Evolutionary conservation across 768 basidiomycete genomes (phyloP).

Genomic region (Panus rudis): DNA sequence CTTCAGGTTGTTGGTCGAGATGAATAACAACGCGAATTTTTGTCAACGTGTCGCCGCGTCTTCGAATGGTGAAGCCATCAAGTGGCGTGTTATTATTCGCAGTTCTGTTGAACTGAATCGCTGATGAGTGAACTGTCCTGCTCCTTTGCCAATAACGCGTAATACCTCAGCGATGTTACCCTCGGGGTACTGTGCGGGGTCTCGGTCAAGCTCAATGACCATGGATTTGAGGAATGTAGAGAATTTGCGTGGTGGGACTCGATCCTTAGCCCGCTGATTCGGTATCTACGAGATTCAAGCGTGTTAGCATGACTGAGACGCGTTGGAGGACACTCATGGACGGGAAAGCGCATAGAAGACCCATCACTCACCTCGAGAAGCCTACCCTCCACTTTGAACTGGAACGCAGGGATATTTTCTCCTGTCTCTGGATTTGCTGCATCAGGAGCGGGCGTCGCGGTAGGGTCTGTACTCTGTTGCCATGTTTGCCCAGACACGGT

Average conservation of each 20-base stretch:
- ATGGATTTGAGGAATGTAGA: slow-evolving; percentile 79
- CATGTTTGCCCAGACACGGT: slow-evolving; percentile 80
- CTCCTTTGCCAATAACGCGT: background rate
- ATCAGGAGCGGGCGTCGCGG: slow-evolving; percentile 1
- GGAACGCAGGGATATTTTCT: slow-evolving; percentile 86
- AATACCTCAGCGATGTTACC: slow-evolving; percentile 84
- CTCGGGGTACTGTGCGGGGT: slow-evolving; percentile 73
- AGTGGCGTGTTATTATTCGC: slow-evolving; percentile 39
- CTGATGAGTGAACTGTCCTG: background rate
- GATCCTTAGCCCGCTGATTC: slow-evolving; percentile 60
- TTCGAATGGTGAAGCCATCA: slow-evolving; percentile 82
- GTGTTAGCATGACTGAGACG: background rate
- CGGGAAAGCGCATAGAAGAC: background rate
- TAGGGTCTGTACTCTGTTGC: slow-evolving; percentile 50
- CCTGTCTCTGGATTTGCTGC: slow-evolving; percentile 67
- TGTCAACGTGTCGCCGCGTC: slow-evolving; percentile 73
- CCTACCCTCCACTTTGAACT: slow-evolving; percentile 80
- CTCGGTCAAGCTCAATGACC: slow-evolving; percentile 83
- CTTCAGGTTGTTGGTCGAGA: slow-evolving; percentile 81
- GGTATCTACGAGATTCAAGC: slow-evolving; percentile 33
- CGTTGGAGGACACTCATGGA: background rate
- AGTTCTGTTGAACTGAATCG: background rate
- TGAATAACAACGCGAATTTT: slow-evolving; percentile 80
- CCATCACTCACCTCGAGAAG: slow-evolving; percentile 64
- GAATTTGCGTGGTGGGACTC: slow-evolving; percentile 64